A percentile compares a stretch with the other conserved stretches of the same genome.
phyloP scores from a whole-genome alignment of 1,139 yeast genomes.

The Diutina ranongensis region DNA sequence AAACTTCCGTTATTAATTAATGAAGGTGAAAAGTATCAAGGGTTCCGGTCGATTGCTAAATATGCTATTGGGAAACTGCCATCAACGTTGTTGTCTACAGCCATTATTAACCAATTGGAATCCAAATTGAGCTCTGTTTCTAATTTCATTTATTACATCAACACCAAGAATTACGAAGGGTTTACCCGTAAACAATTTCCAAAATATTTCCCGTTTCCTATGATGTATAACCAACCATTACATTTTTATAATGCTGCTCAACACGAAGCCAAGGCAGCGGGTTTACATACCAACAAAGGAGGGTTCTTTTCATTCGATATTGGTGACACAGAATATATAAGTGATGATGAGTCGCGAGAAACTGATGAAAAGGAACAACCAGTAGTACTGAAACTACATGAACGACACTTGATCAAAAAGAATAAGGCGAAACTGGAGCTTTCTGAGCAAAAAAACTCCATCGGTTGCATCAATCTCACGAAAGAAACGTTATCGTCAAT shows the following conservation, averaged over 20 bases:
- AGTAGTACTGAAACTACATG: slow-evolving; percentile 41
- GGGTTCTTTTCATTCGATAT: slow-evolving; percentile 20
- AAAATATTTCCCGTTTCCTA: slow-evolving; percentile 61
- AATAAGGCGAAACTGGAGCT: slow-evolving; percentile 29
- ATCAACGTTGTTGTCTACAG: background rate
- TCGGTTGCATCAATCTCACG: slow-evolving; percentile 37
- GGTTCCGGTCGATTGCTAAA: slow-evolving; percentile 36
- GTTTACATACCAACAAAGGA: slow-evolving; percentile 22
- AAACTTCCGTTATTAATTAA: slow-evolving; percentile 44
- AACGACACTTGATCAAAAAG: slow-evolving; percentile 32
- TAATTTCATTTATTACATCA: slow-evolving; percentile 50
- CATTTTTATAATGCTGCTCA: slow-evolving; percentile 39
- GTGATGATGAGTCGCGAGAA: slow-evolving; percentile 11
- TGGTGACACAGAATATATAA: slow-evolving; percentile 20
- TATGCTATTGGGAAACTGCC: slow-evolving; percentile 21
- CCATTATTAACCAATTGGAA: background rate
- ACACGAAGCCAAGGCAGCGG: slow-evolving; percentile 28
- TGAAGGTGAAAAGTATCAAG: slow-evolving; percentile 22
- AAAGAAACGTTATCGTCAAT: slow-evolving; percentile 16
- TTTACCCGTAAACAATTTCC: slow-evolving; percentile 53
- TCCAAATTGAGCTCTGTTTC: slow-evolving; percentile 24
- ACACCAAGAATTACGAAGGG: slow-evolving; percentile 50
- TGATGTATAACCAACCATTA: slow-evolving; percentile 73
- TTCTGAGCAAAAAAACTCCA: slow-evolving; percentile 39
- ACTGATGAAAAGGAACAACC: slow-evolving; percentile 19